These are phyloP conservation scores for Cladophialophora immunda DNA, from an alignment of 2,329 filamentous ascomycete genomes.

Conservation along the genomic window DNA sequence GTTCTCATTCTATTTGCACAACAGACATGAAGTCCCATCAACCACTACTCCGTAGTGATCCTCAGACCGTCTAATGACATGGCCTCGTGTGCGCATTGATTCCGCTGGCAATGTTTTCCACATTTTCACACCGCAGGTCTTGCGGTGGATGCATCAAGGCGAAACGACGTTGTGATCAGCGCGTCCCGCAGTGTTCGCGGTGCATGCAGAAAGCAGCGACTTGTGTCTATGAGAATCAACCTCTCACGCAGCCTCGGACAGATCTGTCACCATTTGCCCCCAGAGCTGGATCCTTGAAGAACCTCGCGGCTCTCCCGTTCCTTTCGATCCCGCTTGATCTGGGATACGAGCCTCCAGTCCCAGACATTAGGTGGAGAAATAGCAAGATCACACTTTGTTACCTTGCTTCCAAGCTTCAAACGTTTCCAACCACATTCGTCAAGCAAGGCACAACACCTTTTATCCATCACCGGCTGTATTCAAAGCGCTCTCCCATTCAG, in stretches of 20 bases:
- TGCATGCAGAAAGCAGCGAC: neutral
- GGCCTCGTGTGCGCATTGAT: neutral
- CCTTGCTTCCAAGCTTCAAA: neutral
- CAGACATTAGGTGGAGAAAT: conserved; percentile 2
- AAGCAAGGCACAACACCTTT: neutral
- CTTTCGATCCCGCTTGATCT: neutral
- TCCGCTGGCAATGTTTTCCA: neutral
- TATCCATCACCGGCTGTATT: neutral
- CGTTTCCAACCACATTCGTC: neutral
- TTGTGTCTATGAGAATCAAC: neutral
- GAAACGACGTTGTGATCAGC: neutral
- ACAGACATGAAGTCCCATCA: neutral
- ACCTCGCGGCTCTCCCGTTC: neutral
- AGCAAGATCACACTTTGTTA: conserved; percentile 1
- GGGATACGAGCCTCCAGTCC: neutral
- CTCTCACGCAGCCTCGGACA: neutral
- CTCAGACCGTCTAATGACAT: neutral
- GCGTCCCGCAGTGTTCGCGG: neutral
- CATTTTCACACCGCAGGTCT: neutral
- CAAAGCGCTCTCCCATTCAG: neutral
- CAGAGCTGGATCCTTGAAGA: neutral
- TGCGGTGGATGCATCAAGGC: neutral
- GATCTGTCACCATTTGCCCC: neutral
- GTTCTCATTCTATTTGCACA: no score
- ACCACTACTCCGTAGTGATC: neutral